Evolutionary conservation across 129 eudicot species (phyloP).

Genomic region (Flaveria linearis): DNA sequence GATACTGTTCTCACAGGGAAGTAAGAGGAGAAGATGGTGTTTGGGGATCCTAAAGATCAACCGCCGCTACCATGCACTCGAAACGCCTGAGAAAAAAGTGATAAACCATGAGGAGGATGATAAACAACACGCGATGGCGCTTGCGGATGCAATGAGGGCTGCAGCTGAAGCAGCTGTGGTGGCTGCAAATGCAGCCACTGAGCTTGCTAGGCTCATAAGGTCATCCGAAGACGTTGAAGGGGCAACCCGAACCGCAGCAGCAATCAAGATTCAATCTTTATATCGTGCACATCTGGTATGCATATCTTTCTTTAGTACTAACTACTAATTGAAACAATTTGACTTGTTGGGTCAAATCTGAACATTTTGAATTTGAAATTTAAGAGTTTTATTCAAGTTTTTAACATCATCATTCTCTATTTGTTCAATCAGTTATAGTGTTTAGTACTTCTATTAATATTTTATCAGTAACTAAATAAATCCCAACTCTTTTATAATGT

Average conservation of each 20-base stretch:
- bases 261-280: conserved; percentile 62
- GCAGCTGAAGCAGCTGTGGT: conserved; percentile 94
- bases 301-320: background rate
- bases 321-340: background rate
- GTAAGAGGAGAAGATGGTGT: conserved; percentile 57
- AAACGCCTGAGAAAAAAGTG: conserved; percentile 39
- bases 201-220: conserved; percentile 69
- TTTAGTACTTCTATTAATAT: background rate
- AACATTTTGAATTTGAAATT: background rate
- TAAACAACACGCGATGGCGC: conserved; percentile 61
- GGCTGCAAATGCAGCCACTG: conserved; percentile 90
- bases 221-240: conserved; percentile 32
- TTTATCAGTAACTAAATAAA: background rate
- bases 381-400: background rate
- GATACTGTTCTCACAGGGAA: conserved; percentile 34
- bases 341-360: conserved; percentile 20
- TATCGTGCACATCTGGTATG: conserved; percentile 75
- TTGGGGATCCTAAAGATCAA: conserved; percentile 48
- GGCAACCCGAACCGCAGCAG: conserved; percentile 45
- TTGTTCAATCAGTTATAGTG: background rate
- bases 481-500: background rate
- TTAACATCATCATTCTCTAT: background rate
- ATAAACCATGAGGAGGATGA: conserved; percentile 54
- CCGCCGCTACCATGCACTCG: conserved; percentile 45
- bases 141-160: conserved; percentile 71